Evolutionary conservation across 768 basidiomycete species (phyloP), one percentile per base, ranked within the genome.

Genomic region (Macrocybe gigantea): DNA sequence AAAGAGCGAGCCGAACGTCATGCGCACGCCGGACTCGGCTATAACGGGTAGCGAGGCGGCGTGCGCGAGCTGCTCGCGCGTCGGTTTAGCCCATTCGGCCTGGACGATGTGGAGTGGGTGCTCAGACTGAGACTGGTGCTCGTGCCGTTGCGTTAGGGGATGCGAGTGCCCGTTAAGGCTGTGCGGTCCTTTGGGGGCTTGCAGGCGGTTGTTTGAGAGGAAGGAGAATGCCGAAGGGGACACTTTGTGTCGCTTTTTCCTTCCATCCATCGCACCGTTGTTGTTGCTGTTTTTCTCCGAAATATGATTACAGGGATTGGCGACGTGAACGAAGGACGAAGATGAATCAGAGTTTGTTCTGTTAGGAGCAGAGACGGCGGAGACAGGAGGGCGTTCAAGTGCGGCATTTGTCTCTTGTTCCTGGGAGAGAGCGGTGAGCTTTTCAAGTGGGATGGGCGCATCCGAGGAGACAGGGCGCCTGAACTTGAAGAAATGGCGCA

Each of bases 1-100:
- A 57, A 85, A 83, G 36, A 95, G 63, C 15, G 82, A 77, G 0
- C 86, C 84, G 51, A 94, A 92, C 33, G 65, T 70, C 46, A 87
- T 69, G 7, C 78, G 73, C 7, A 79, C 56, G 3, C 91, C 92
- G 10, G 78, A 78, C 51, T 85, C 80, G 36, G 80, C 77, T 38
- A 86, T 72, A 49, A 95, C 78, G 13, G 75, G 68, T 31, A 87
- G 70, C 11, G 77, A 63, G 1, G 82, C 77, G 2, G 85, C 92
- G 14, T 72, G 72, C 4, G 70, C 65, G 48, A 93, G 70, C 56
- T 87, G 79, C 7, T 70, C 64, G 5, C 63, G 52, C 0, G 77
- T 79, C 1, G 88, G 86, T 2, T 73, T 59, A 3, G 66, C 66
- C 59, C 75, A 70, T 62, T 78, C 77, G 9, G 67, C 60, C 47